Base-by-base conservation (phyloP, 1,139 yeast species). In the Diutina sp. region DNA sequence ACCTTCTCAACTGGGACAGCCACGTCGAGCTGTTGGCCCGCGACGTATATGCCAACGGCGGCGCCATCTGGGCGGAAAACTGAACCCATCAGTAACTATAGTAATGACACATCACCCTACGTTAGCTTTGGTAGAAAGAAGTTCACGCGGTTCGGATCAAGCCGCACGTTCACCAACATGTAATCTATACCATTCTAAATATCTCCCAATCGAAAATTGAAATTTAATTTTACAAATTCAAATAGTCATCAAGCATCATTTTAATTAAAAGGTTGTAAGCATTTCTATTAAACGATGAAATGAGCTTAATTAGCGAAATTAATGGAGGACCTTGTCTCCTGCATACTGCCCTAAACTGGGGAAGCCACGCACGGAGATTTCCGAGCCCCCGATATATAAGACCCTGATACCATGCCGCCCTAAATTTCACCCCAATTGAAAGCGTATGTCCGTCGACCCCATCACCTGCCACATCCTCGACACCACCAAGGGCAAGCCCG, bases 401-500 rank as follows among this genome's bases (percentile, higher is more conserved):
- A 41, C 9, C n/a, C 46, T 2, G 14, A 14, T 9, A 9, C 7
- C 8, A 44, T 21, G 46, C 46, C 46, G 18, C 18, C 21, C 46
- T 9, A 46, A 16, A 2, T 6, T 21, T 32, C 9, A 32, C 9
- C 5, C 41, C n/a, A 35, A 8, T 11, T 5, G 14, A 9, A 9
- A 11, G 14, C 6, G n/a, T 28, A 51, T 41, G 47, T 51, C 54
- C 5, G 46, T 55, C 28, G 77, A 71, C 58, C 90, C 90, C 53
- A 81, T 90, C 55, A 89, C 97, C 7, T 90, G 97, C 69, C 97
- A 90, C 68, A 82, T 90, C 16, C 74, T 90, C 47, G 96, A 90
- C 64, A 90, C 97, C 6, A 83, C 87, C n/a, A 70, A 76, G 12
- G 97, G 97, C 0, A 78, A 73, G 60, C 97, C 97, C 0, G 97